phyloP scores from a whole-genome alignment of 768 basidiomycete species.

The Polyporus arcularius region DNA sequence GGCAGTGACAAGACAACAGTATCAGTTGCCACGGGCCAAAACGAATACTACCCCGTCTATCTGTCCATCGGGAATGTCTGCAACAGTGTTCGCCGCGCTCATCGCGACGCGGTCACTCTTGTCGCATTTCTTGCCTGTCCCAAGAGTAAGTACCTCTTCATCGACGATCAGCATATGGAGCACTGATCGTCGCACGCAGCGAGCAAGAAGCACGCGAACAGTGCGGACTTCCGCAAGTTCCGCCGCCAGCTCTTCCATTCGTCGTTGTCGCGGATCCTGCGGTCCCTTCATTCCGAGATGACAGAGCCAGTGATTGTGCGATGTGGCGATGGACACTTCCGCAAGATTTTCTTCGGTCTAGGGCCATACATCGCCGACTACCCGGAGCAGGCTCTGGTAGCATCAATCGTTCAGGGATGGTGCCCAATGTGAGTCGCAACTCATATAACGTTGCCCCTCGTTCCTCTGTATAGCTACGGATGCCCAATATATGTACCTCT shows the following conservation, averaged over 20 bases:
- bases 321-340: constrained; percentile 30
- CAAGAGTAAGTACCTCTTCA: constrained; percentile 30
- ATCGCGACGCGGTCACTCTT: constrained; percentile 15
- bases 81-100: constrained; percentile 23
- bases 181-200: not conserved
- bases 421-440: constrained; percentile 18
- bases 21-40: constrained; percentile 23
- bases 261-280: constrained; percentile 5
- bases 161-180: no score
- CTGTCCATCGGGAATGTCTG: constrained; percentile 22
- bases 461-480: no score
- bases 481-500: no score
- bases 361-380: constrained; percentile 35
- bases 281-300: constrained; percentile 11
- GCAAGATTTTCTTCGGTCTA: constrained; percentile 26
- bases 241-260: constrained; percentile 18
- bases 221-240: constrained; percentile 8
- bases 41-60: constrained; percentile 29
- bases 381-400: constrained; percentile 31
- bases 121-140: constrained; percentile 31
- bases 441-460: not conserved
- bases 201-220: not conserved
- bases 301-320: constrained; percentile 12
- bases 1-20: constrained; percentile 30
- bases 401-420: constrained; percentile 23